Base-by-base conservation (phyloP, 495 filamentous ascomycete genomes). In the Lophiostoma macrostomum region DNA sequence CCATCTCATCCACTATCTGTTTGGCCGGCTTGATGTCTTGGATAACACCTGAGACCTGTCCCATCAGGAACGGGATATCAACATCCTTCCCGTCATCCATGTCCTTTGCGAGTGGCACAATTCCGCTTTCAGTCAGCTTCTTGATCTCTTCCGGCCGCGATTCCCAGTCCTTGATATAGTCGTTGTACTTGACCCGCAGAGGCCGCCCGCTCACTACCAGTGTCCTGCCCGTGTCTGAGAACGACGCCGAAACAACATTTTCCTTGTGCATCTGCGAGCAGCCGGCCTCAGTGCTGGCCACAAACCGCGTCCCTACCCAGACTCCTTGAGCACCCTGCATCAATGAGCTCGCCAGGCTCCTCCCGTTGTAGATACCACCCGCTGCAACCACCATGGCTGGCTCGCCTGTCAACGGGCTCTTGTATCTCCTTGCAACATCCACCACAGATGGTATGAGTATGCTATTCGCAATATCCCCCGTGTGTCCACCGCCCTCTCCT, bases 61-160 rank as follows among this genome's bases (percentile, higher is more conserved):
- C 90, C 90, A 96, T 96, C 58, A 96, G 58, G 69, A 88, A 90
- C 24, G 90, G 90, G 49, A 84, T 74, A 64, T 95, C 88, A 30
- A 93, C 71, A 53, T 93, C 88, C 46, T 79, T 80, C 16, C 73
- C 76, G 4, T 84, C 86, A 36, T 91, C 86, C 67, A 95, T 68
- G 70, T 95, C 90, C 65, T 85, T 73, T 72, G 84, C 79, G 63
- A 94, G 71, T 0, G 90, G 90, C 56, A 93, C 84, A 24, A 93
- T 66, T 2, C 90, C 90, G 62, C 76, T 73, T 25, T 77, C 78
- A 37, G 82, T 88, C 74, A 95, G 73, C 66, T 78, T 73, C 64
- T 77, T 77, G 43, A 95, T 84, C 67, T 84, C 82, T 43, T 81
- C 72, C n/a, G 85, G 85, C 53, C 73, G 73, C 20, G 69, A 71